phyloP scores from a whole-genome alignment of 192 early-diverging fungal genomes.

The Podila horticola region DNA sequence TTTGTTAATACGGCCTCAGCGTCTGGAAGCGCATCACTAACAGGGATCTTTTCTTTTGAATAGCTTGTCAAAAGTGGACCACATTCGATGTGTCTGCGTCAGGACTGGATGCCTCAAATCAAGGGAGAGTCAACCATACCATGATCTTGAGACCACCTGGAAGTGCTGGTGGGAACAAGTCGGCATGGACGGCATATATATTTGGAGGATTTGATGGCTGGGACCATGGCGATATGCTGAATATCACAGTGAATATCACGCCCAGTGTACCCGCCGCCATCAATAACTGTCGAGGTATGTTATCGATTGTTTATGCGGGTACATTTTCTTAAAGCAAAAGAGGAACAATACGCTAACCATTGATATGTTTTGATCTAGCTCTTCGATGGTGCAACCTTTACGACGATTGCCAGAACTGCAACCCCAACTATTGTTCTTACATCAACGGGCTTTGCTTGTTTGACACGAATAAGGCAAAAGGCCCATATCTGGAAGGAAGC shows the following conservation, averaged over 20 bases:
- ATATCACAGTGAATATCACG: conserved; percentile 20
- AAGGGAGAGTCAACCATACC: conserved; percentile 40
- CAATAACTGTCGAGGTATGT: conserved; percentile 43
- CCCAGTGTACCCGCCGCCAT: neutral
- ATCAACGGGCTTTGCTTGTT: conserved; percentile 44
- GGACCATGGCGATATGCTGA: conserved; percentile 24
- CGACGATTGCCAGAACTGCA: conserved; percentile 48
- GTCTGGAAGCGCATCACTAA: neutral
- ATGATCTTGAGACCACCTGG: conserved; percentile 45
- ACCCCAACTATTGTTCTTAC: conserved; percentile 49
- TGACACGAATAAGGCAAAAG: conserved; percentile 49
- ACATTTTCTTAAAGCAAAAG: too few relatives aligned
- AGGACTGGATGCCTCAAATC: neutral
- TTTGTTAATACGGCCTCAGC: neutral
- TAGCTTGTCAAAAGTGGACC: conserved; percentile 46
- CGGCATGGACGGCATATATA: conserved; percentile 34
- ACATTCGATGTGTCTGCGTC: conserved; percentile 10
- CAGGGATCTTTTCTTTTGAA: neutral
- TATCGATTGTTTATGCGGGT: too few relatives aligned
- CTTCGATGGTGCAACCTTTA: conserved; percentile 47
- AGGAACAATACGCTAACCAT: neutral
- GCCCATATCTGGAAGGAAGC: conserved; percentile 13
- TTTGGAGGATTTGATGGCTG: conserved; percentile 46
- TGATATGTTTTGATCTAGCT: conserved; percentile 13
- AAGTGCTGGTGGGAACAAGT: conserved; percentile 32